A percentile compares a stretch with the other conserved stretches of the same genome.
Conservation (phyloP, 169 alveolate genomes). For the Plasmodium fragile region DNA sequence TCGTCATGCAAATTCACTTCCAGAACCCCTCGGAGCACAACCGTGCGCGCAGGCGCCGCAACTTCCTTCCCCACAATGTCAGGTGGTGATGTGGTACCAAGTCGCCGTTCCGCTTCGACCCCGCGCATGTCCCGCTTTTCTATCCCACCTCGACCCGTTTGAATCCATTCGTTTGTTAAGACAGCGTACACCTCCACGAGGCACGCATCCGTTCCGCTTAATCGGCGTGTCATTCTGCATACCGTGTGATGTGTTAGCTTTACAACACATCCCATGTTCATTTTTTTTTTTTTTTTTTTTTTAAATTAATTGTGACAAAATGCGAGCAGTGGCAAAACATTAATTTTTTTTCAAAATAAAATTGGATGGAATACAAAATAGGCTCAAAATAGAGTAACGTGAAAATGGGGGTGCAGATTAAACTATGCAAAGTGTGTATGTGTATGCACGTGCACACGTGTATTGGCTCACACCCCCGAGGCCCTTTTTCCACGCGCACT, state of each 20-base stretch:
- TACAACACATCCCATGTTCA: not conserved
- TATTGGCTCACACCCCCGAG: not conserved
- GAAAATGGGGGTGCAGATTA: not conserved
- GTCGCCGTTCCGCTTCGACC: not conserved
- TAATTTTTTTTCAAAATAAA: not conserved
- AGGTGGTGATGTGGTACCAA: constrained; percentile 22
- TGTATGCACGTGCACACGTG: not conserved
- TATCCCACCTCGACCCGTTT: not conserved
- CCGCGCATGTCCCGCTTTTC: not conserved
- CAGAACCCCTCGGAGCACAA: constrained; percentile 60
- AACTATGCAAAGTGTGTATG: not conserved
- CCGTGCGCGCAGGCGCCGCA: constrained; percentile 27
- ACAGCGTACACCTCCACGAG: not conserved
- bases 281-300: not conserved
- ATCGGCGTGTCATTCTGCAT: not conserved
- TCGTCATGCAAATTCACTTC: constrained; percentile 92
- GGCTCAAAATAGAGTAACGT: not conserved
- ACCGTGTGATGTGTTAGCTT: not conserved
- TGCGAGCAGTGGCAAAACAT: not conserved
- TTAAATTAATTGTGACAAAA: not conserved
- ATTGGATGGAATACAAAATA: not conserved
- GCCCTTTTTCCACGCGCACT: not conserved
- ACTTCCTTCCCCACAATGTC: constrained; percentile 12
- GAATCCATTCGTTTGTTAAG: not conserved
- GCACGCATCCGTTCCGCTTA: not conserved